Evolutionary conservation across 768 basidiomycete genomes (phyloP), one percentile per base, ranked within the genome.

Genomic region (Boletus rufocinnamomeus): DNA sequence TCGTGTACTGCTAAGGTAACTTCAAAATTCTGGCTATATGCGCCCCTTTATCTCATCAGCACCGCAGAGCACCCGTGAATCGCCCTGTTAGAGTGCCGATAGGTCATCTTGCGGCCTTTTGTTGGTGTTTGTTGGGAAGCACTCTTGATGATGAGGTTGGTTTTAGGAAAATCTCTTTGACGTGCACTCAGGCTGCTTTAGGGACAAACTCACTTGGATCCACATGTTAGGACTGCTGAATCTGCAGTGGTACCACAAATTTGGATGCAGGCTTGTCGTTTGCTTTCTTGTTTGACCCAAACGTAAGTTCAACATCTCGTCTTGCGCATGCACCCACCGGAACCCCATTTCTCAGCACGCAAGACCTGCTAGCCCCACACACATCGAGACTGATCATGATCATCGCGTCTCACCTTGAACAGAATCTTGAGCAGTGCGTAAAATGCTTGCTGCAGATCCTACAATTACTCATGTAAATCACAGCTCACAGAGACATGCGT

Each of bases 51-150:
- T 54, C 56, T 55, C 38, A 59, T 50, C 30, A 51, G 28, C 17
- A 30, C 6, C 38, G 4, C 58, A 91, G 88, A 47, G 75, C 84
- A 14, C 71, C 79, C 3, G 77, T 79, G 2, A 76, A 80, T 45
- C 83, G 91, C 10, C 84, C 88, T 19, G 84, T 93, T 0, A 78
- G 80, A 60, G 67, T 93, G 10, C 90, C 92, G 1, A 64, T 90
- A n/a, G 91, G 89, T 5, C 67, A 76, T 40, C 64, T 92, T 19
- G 76, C 81, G 14, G 78, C 80, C 45, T 80, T 92, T 34, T 76
- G 79, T 27, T 67, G 75, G 27, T 77, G 80, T 10, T 74, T 93
- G 19, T 64, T 85, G 66, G 73, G 67, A 70, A 83, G 73, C 43
- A 77, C 79, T 11, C 64, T 52, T 19, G 81, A 86, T 11, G 83